phyloP scores from a whole-genome alignment of 495 filamentous ascomycete genomes.

The Aspergillus coremiiformis region DNA sequence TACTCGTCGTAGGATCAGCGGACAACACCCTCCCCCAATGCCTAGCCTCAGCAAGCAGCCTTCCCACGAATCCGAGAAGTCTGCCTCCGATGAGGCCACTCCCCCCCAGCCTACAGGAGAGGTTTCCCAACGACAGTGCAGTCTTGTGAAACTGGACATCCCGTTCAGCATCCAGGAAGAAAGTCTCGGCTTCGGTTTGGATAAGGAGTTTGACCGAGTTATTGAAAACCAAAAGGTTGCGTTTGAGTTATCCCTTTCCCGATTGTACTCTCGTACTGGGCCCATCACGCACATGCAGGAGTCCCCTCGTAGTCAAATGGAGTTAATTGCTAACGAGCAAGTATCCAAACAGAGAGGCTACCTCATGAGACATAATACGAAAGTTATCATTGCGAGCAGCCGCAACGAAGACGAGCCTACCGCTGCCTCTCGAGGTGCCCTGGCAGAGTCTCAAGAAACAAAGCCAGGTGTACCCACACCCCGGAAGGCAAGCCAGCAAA shows the following conservation, averaged over 20 bases:
- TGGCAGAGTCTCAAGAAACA: constrained; percentile 46
- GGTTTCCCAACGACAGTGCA: constrained; percentile 39
- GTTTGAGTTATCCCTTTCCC: constrained; percentile 48
- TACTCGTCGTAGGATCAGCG: constrained; percentile 75
- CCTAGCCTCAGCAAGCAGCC: constrained; percentile 33
- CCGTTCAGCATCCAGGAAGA: constrained; percentile 45
- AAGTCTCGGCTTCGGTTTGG: constrained; percentile 70
- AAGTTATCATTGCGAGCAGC: constrained; percentile 83
- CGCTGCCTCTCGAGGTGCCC: constrained; percentile 40
- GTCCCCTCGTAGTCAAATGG: constrained; percentile 3
- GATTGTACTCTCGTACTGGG: constrained; percentile 10
- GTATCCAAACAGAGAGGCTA: constrained; percentile 80
- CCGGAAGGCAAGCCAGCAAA: constrained; percentile 69
- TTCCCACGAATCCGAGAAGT: constrained; percentile 26
- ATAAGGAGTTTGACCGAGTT: constrained; percentile 88
- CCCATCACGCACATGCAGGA: constrained; percentile 10
- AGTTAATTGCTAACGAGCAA: constrained; percentile 48
- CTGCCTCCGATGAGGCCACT: constrained; percentile 26
- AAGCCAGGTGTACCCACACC: constrained; percentile 65
- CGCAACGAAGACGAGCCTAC: constrained; percentile 43
- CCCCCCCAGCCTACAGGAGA: constrained; percentile 16
- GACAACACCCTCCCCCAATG: constrained; percentile 57
- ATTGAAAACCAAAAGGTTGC: constrained; percentile 98
- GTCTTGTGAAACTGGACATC: constrained; percentile 62
- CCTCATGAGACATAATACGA: constrained; percentile 97